Evolutionary conservation across 768 basidiomycete species (phyloP).

Genomic region (Fibroporia radiculosa): DNA sequence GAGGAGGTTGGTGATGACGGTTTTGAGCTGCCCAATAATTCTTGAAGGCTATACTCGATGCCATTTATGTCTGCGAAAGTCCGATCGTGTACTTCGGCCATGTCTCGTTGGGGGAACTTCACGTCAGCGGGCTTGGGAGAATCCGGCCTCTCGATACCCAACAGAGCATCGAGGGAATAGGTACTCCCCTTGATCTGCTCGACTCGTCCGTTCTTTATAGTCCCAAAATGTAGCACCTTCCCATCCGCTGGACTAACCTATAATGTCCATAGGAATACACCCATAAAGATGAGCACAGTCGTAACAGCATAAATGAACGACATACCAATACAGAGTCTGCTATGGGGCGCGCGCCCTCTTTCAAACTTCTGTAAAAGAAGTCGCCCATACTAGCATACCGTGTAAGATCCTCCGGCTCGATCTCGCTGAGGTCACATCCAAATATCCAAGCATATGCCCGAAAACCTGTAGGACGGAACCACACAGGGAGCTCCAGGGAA

Average conservation of each 20-base stretch:
- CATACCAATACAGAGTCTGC: constrained; percentile 66
- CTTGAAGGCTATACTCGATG: constrained; percentile 89
- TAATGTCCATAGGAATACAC: background rate
- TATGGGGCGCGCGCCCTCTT: constrained; percentile 74
- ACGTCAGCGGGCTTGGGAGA: constrained; percentile 34
- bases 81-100: constrained; percentile 67
- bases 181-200: constrained; percentile 98
- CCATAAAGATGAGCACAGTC: background rate
- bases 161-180: constrained; percentile 89
- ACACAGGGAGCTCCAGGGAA: constrained; percentile 86
- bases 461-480: constrained; percentile 90
- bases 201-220: constrained; percentile 67
- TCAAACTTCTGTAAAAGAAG: constrained; percentile 90
- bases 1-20: constrained; percentile 36
- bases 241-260: constrained; percentile 95
- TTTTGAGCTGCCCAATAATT: constrained; percentile 61
- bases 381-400: constrained; percentile 83
- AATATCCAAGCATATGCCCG: constrained; percentile 82
- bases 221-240: constrained; percentile 85
- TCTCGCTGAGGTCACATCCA: constrained; percentile 90
- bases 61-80: constrained; percentile 97
- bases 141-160: constrained; percentile 60
- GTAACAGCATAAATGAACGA: background rate
- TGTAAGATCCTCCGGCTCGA: constrained; percentile 70
- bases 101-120: constrained; percentile 38